phyloP scores from a whole-genome alignment of 2,329 filamentous ascomycete genomes.

The Hypoxylon sp. region DNA sequence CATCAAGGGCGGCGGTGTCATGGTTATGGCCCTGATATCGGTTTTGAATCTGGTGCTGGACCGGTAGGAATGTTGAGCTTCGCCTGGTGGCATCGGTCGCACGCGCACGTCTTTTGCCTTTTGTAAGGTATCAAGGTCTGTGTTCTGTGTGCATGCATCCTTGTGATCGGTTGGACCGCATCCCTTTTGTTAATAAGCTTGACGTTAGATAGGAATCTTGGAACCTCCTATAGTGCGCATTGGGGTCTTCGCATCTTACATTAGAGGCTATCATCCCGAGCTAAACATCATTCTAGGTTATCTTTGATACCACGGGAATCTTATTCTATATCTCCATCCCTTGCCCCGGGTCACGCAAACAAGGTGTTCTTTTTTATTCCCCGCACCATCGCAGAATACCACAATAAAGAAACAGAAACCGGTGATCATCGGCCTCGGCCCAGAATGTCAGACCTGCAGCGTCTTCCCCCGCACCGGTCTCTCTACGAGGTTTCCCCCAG shows the following conservation, averaged over 20 bases:
- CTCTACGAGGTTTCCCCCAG: not conserved
- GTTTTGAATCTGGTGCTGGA: too few species aligned
- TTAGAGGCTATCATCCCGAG: too few species aligned
- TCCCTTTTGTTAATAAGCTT: not conserved
- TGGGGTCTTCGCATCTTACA: too few species aligned
- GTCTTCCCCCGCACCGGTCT: not conserved
- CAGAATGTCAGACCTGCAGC: not conserved
- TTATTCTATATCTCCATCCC: not conserved
- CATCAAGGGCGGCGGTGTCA: too few species aligned
- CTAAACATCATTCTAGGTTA: not conserved
- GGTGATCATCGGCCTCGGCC: not conserved
- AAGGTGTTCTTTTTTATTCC: constrained; percentile 12
- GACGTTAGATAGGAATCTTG: not conserved
- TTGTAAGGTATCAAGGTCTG: too few species aligned
- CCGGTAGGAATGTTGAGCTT: too few species aligned
- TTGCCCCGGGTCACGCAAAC: not conserved
- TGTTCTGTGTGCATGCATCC: too few species aligned
- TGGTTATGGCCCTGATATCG: too few species aligned
- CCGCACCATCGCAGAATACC: constrained; percentile 19
- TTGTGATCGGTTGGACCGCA: not conserved
- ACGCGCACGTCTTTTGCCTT: too few species aligned
- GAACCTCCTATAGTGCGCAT: too few species aligned
- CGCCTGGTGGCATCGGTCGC: too few species aligned
- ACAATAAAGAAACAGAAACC: constrained; percentile 7
- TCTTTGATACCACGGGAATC: not conserved